phyloP scores from a whole-genome alignment of 441 rosid species.

The Pelargonium citronellum region DNA sequence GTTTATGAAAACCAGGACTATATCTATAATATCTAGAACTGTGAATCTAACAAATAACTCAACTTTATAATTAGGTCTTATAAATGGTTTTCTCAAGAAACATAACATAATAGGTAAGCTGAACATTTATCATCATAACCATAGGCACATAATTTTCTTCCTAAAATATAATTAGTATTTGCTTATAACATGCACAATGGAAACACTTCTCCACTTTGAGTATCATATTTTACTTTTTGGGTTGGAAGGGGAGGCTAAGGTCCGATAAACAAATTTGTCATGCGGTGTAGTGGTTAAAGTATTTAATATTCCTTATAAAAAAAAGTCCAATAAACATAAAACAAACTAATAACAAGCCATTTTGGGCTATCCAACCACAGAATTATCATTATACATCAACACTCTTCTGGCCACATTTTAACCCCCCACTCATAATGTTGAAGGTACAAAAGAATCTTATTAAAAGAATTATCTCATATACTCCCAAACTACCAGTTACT shows the following conservation, averaged over 20 bases:
- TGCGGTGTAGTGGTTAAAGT: no score
- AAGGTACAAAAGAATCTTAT: background rate
- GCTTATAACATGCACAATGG: background rate
- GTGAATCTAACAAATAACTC: background rate
- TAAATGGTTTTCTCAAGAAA: background rate
- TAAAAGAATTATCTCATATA: background rate
- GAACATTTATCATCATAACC: background rate
- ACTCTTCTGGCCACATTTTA: background rate
- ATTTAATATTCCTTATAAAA: no score
- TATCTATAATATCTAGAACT: background rate
- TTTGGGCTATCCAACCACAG: background rate
- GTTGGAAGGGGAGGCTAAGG: background rate
- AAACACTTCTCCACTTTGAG: constrained; percentile 5
- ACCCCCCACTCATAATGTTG: background rate
- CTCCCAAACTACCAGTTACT: constrained; percentile 2
- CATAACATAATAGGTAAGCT: background rate
- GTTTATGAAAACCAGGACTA: background rate
- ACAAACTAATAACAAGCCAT: background rate
- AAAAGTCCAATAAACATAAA: no score
- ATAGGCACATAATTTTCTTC: background rate
- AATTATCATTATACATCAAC: background rate
- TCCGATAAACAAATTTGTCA: background rate
- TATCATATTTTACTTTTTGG: background rate
- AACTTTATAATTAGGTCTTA: background rate
- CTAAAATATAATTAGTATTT: background rate